Percentiles rank a stretch among this genome's conserved stretches.
These are phyloP conservation scores for Russula sp. DNA, from an alignment of 768 basidiomycete genomes.

Conservation along the genomic window DNA sequence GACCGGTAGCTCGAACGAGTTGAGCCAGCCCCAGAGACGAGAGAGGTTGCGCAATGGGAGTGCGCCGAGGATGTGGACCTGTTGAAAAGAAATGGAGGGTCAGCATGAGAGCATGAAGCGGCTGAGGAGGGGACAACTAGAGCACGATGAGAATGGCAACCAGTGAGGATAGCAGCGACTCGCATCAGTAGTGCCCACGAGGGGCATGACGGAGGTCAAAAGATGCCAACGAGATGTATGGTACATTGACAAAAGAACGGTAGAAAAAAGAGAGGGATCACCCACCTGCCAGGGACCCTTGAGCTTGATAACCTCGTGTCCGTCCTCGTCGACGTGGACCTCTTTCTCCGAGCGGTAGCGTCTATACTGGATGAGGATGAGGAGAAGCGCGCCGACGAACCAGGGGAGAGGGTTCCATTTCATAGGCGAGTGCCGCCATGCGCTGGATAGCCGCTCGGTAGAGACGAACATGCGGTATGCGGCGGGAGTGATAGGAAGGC, in stretches of 20 bases:
- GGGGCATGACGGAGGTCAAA: neutral
- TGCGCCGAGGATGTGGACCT: conserved; percentile 97
- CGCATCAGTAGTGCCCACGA: neutral
- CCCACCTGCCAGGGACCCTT: conserved; percentile 92
- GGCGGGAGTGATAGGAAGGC: neutral
- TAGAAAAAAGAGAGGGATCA: neutral
- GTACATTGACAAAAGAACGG: neutral
- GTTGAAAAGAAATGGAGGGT: conserved; percentile 6
- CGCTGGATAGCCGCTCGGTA: conserved; percentile 57
- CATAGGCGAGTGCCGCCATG: conserved; percentile 83
- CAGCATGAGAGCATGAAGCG: neutral
- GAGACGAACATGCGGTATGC: conserved; percentile 12
- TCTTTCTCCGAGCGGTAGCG: conserved; percentile 44
- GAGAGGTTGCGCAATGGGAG: conserved; percentile 92
- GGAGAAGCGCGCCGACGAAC: conserved; percentile 83
- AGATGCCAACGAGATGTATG: neutral
- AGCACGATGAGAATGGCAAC: neutral
- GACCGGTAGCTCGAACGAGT: conserved; percentile 85
- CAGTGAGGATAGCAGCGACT: neutral
- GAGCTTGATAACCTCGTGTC: conserved; percentile 69
- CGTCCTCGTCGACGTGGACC: conserved; percentile 76
- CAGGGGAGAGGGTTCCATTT: conserved; percentile 94
- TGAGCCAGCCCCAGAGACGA: conserved; percentile 95
- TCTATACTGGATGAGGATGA: conserved; percentile 70
- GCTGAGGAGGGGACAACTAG: neutral